phyloP scores from a whole-genome alignment of 2,329 filamentous ascomycete genomes.

The Alternaria arborescens region DNA sequence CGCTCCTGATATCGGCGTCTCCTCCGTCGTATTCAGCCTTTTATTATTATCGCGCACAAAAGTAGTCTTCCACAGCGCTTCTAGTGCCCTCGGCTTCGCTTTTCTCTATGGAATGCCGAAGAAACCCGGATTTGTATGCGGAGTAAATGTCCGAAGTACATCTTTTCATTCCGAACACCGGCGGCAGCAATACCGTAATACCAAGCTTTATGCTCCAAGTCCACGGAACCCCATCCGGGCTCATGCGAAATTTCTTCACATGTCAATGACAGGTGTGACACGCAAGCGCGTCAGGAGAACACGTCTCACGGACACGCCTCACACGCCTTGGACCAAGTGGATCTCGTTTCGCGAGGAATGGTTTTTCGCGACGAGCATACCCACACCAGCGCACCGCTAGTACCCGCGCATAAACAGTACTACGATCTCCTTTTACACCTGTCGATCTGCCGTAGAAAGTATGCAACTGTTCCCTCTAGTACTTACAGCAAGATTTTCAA shows the following conservation, averaged over 20 bases:
- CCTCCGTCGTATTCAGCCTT: background rate
- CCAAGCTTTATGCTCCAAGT: background rate
- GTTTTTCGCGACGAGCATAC: conserved; percentile 2
- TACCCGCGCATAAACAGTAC: conserved; percentile 10
- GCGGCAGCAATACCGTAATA: background rate
- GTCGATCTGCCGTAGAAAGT: conserved; percentile 7
- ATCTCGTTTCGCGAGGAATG: conserved; percentile 2
- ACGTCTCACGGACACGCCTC: background rate
- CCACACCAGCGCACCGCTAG: conserved; percentile 3
- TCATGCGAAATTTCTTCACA: conserved; percentile 1
- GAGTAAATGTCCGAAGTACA: background rate
- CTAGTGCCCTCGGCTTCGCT: conserved; percentile 2
- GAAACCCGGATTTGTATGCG: background rate
- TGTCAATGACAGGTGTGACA: background rate
- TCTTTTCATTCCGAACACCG: background rate
- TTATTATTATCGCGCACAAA: background rate
- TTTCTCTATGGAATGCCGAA: background rate
- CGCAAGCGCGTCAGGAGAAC: conserved; percentile 9
- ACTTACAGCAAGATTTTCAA: background rate
- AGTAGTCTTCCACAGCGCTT: conserved; percentile 10
- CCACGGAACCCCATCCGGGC: background rate
- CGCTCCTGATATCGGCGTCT: conserved; percentile 1
- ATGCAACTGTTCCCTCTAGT: conserved; percentile 3
- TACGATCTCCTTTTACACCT: conserved; percentile 3
- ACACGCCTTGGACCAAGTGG: conserved; percentile 9